These are phyloP conservation scores for Aspergillus taichungensis DNA, from an alignment of 495 filamentous ascomycete species.

Conservation along the genomic window DNA sequence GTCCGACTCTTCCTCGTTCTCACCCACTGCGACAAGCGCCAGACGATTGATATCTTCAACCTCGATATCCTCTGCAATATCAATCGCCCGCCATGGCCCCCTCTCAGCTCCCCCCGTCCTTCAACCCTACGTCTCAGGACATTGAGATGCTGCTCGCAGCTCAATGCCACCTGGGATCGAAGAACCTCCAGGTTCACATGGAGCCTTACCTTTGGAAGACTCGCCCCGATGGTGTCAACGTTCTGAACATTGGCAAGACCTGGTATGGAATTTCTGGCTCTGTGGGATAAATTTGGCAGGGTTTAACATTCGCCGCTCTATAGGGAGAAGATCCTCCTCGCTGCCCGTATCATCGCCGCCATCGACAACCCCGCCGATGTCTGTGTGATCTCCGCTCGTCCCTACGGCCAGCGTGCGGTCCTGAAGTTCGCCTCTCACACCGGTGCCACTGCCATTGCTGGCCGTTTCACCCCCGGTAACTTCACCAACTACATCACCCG, in stretches of 20 bases:
- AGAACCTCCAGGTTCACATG: slow-evolving; percentile 99
- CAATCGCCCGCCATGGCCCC: slow-evolving; percentile 82
- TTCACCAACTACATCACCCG: slow-evolving; percentile 99
- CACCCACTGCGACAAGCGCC: slow-evolving; percentile 41
- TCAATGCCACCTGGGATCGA: slow-evolving; percentile 93
- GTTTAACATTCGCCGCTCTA: slow-evolving; percentile 22
- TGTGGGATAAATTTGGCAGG: not conserved
- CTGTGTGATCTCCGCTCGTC: slow-evolving; percentile 97
- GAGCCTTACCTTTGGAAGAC: slow-evolving; percentile 99
- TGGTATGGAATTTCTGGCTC: slow-evolving; percentile 53
- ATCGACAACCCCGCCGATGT: slow-evolving; percentile 99
- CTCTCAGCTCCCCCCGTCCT: slow-evolving; percentile 77
- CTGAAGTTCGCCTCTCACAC: slow-evolving; percentile 98
- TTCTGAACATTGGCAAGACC: slow-evolving; percentile 99
- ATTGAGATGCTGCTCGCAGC: slow-evolving; percentile 99
- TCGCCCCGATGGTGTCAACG: slow-evolving; percentile 92
- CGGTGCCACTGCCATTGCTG: slow-evolving; percentile 93
- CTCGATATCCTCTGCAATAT: slow-evolving; percentile 35
- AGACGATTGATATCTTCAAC: slow-evolving; percentile 46
- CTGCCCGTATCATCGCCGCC: slow-evolving; percentile 95
- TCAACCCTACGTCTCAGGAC: slow-evolving; percentile 80
- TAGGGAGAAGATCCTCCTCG: slow-evolving; percentile 99
- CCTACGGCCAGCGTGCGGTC: slow-evolving; percentile 97
- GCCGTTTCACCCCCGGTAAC: slow-evolving; percentile 99
- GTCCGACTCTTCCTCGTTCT: slow-evolving; percentile 21